Evolutionary conservation across 75 land plant species (phyloP).

Genomic region (Sequoia sempervirens): DNA sequence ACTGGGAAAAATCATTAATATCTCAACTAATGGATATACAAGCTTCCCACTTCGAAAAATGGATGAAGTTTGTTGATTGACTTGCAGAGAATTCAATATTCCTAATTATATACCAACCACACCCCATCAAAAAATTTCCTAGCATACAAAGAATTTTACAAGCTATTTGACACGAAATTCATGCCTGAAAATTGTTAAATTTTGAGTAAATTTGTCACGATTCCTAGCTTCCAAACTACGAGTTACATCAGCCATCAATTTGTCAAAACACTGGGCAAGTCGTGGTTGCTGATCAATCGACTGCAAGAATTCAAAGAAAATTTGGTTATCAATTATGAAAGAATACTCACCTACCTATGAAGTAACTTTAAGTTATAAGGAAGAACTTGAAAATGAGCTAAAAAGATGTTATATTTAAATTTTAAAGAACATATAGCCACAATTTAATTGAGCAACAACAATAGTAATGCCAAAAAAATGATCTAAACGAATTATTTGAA

Average conservation of each 20-base stretch:
- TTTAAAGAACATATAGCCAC: background rate
- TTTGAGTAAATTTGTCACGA: constrained; percentile 93
- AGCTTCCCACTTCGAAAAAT: constrained; percentile 1
- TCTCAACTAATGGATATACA: constrained; percentile 2
- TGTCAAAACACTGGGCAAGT: constrained; percentile 75
- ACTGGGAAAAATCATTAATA: background rate
- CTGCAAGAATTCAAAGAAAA: constrained; percentile 39
- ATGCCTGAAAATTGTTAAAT: constrained; percentile 80
- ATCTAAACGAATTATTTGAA: background rate
- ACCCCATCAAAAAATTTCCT: constrained; percentile 6
- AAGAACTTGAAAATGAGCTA: background rate
- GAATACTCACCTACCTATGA: background rate
- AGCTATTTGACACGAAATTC: constrained; percentile 79
- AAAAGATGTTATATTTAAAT: background rate
- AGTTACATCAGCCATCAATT: constrained; percentile 86
- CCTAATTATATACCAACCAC: background rate
- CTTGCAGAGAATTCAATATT: constrained; percentile 2
- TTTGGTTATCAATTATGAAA: background rate
- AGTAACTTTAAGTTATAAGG: background rate
- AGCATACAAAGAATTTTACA: constrained; percentile 12
- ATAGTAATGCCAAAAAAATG: background rate
- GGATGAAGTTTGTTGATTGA: constrained; percentile 2
- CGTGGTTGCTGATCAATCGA: constrained; percentile 80
- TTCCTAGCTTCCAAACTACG: constrained; percentile 84
- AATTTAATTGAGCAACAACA: background rate